These are phyloP conservation scores for Cladophialophora psammophila DNA, from an alignment of 2,329 filamentous ascomycete genomes.

Conservation along the genomic window DNA sequence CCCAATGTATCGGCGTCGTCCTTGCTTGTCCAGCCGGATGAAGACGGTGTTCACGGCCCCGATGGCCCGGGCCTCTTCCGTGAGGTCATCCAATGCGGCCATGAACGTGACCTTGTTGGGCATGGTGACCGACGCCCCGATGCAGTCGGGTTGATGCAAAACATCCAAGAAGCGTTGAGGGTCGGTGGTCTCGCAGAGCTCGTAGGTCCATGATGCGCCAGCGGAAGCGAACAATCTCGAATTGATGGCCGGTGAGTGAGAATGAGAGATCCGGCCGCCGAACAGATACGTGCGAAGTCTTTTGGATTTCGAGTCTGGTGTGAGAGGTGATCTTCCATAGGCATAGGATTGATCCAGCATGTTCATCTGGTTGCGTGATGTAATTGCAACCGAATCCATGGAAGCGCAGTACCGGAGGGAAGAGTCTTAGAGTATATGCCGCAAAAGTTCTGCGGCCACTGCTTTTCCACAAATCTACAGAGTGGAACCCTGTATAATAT, in stretches of 20 bases:
- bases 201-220: slow-evolving; percentile 16
- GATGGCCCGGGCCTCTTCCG: slow-evolving; percentile 51
- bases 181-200: slow-evolving; percentile 22
- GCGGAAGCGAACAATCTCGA: slow-evolving; percentile 13
- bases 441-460: no score
- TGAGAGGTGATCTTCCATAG: slow-evolving; percentile 20
- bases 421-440: no score
- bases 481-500: no score
- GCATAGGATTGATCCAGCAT: slow-evolving; percentile 12
- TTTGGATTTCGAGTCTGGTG: slow-evolving; percentile 6
- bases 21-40: slow-evolving; percentile 46
- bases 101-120: slow-evolving; percentile 51
- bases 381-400: no score
- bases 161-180: slow-evolving; percentile 7
- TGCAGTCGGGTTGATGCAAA: slow-evolving; percentile 41
- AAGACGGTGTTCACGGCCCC: slow-evolving; percentile 54
- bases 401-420: no score
- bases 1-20: slow-evolving; percentile 52
- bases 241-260: slow-evolving; percentile 19
- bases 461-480: no score
- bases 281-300: slow-evolving; percentile 14
- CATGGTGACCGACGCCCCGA: slow-evolving; percentile 51
- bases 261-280: slow-evolving; percentile 14
- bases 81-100: slow-evolving; percentile 49
- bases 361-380: neutral